Evolutionary conservation across 2,329 filamentous ascomycete genomes (phyloP), one percentile per base, ranked within the genome.

Genomic region (Colletotrichum orbiculare): DNA sequence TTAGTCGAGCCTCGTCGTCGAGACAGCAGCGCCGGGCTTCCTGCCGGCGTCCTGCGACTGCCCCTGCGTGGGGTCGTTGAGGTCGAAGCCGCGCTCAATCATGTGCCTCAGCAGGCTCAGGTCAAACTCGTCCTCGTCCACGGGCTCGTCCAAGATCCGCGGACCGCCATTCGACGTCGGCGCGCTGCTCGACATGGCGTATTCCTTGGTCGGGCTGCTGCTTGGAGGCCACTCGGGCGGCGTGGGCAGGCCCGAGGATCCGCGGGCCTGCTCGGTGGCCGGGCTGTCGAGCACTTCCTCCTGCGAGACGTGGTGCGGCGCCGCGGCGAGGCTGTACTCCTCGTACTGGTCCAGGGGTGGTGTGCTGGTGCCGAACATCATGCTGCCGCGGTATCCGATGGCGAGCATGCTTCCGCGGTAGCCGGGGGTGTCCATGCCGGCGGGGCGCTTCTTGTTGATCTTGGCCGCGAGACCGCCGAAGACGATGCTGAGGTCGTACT

Each of bases 251-350:
- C 74, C 74, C 50, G 76, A 76, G 12, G 73, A 75, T 41, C 72
- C 74, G 59, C 76, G 78, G 41, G 73, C 74, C n/a, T 72, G 74
- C 53, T 78, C 77, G 2, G 75, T 76, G 7, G 71, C 73, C 6
- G 77, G 77, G 56, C 77, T 81, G 25, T 68, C 67, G 42, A 74
- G 68, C 6, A 75, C 76, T 6, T 69, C 73, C 45, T 80, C 78
- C 61, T 75, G 76, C 4, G 79, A 80, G 15, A 75, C 67, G 17
- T 69, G 67, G 56, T 68, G 64, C 37, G 70, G 60, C 41, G 68
- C 63, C 7, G 55, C 63, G 17, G 58, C 54, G 9, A 66, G 59
- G 37, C 49, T 62, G 56, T 52, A 67, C 38, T 58, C 56, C 55
- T 66, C 62, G 38, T 45, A 57, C 2, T 54, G 47, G 39, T 42